Evolutionary conservation across 2,329 filamentous ascomycete species (phyloP), one percentile per base, ranked within the genome.

Genomic region (Alternaria brassicicola): DNA sequence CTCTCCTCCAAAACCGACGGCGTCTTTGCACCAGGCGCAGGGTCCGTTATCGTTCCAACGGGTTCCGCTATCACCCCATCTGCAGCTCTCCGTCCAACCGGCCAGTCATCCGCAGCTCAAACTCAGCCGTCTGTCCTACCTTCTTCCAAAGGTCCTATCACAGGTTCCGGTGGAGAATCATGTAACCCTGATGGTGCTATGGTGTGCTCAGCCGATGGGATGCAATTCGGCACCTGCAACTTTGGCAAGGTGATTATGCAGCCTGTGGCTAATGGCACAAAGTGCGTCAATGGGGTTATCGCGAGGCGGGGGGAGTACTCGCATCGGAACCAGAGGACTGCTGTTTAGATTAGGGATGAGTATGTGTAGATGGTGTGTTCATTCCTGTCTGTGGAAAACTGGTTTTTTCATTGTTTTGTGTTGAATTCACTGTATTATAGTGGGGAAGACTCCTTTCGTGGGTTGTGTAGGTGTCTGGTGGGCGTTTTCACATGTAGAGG

Each of bases 231-330:
- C 5, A 59, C 81, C 38, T 80, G 78, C 67, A 73, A 79, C 59
- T 67, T 74, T 28, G 80, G 79, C 42, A 63, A 64, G 13, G 74
- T 78, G 3, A 50, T 76, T 10, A 79, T 71, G 76, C 79, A 63
- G 36, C 68, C 25, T 10, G 78, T 82, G 3, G 79, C 81, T 19
- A 56, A 69, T 1, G 81, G 80, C 3, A 82, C 80, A 0, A 73
- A 71, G 35, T 82, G 81, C 65, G 42, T 61, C 12, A 66, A 75
- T 48, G 79, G 78, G 10, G 57, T 67, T 48, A 79, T 82, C 50
- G 57, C 57, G 13, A 71, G 67, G 54, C 70, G 71, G n/a, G 39
- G 6, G 2, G 62, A 63, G 3, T 74, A 65, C 25, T 31, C 42
- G 1, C 61, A 63, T 39, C 54, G 61, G 9, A 55, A 54, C 21